phyloP scores from a whole-genome alignment of 352 stramenopile genomes.

The Phytophthora parvispora region DNA sequence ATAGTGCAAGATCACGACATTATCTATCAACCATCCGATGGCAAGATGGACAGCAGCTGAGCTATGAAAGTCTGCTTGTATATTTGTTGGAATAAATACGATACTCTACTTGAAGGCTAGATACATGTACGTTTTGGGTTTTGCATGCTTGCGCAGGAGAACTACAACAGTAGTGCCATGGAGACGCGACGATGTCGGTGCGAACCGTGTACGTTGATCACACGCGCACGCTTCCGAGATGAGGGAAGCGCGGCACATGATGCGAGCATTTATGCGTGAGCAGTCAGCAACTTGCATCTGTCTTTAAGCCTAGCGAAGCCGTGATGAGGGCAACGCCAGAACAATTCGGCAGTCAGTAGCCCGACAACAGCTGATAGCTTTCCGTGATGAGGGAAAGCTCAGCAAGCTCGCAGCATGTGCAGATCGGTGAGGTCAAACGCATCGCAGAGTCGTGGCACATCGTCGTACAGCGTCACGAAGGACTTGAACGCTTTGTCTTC shows the following conservation, averaged over 20 bases:
- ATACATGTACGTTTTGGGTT: not conserved
- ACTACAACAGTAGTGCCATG: slow-evolving; percentile 9
- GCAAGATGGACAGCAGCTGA: slow-evolving; percentile 32
- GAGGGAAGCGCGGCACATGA: slow-evolving; percentile 18
- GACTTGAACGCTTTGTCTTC: slow-evolving; percentile 73
- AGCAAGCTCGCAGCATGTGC: slow-evolving; percentile 2
- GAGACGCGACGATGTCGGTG: slow-evolving; percentile 16
- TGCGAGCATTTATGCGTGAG: not conserved
- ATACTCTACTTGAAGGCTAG: slow-evolving; percentile 11
- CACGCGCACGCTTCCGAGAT: slow-evolving; percentile 26
- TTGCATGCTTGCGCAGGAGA: not conserved
- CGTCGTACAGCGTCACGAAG: slow-evolving; percentile 69
- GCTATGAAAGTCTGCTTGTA: slow-evolving; percentile 23
- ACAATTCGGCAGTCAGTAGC: slow-evolving; percentile 3
- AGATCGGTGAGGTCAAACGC: slow-evolving; percentile 1
- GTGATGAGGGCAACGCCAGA: slow-evolving; percentile 49
- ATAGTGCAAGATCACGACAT: slow-evolving; percentile 12
- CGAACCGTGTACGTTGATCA: slow-evolving; percentile 8
- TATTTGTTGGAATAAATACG: slow-evolving; percentile 41
- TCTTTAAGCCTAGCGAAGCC: slow-evolving; percentile 32
- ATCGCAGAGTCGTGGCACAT: slow-evolving; percentile 54
- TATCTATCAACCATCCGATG: slow-evolving; percentile 41
- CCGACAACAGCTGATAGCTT: not conserved
- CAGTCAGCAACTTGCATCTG: not conserved
- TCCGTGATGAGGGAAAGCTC: slow-evolving; percentile 41